Conservation (phyloP, 2,329 filamentous ascomycete genomes). For the Xylariales sp. region DNA sequence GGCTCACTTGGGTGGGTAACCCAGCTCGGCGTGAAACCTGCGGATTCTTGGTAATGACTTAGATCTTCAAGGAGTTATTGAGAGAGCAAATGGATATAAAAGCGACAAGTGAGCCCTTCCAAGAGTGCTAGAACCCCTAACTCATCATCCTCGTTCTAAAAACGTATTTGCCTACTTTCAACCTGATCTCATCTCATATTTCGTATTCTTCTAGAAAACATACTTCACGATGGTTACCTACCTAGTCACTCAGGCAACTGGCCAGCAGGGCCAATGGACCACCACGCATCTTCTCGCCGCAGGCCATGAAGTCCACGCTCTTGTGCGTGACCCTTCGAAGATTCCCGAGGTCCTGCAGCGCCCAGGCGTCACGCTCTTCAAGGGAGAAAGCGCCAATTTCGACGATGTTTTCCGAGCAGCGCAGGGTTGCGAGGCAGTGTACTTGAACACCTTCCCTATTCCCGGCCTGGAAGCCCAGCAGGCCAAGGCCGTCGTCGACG, state of each 20-base stretch:
- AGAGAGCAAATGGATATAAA: slow-evolving; percentile 17
- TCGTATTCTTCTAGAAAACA: neutral
- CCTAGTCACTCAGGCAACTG: slow-evolving; percentile 52
- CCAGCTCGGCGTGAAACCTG: too few relatives aligned
- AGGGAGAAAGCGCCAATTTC: slow-evolving; percentile 52
- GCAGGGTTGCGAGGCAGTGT: slow-evolving; percentile 50
- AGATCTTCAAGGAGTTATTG: neutral
- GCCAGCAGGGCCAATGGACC: slow-evolving; percentile 48
- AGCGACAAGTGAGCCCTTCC: neutral
- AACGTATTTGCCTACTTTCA: neutral
- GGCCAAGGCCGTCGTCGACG: slow-evolving; percentile 49
- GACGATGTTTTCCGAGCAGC: slow-evolving; percentile 50
- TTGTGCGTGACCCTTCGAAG: slow-evolving; percentile 52
- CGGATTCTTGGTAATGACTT: neutral
- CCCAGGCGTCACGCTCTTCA: slow-evolving; percentile 50
- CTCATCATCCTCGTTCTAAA: slow-evolving; percentile 11
- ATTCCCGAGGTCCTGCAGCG: slow-evolving; percentile 43
- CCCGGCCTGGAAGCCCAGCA: slow-evolving; percentile 46
- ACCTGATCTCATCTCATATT: neutral
- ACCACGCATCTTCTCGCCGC: slow-evolving; percentile 51
- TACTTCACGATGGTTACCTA: slow-evolving; percentile 47
- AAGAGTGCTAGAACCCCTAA: neutral
- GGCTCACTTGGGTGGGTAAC: neutral
- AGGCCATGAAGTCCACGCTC: slow-evolving; percentile 51
- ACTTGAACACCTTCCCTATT: slow-evolving; percentile 42